Base-by-base conservation (phyloP, 768 basidiomycete genomes). In the Pleurotus tuber-regium region DNA sequence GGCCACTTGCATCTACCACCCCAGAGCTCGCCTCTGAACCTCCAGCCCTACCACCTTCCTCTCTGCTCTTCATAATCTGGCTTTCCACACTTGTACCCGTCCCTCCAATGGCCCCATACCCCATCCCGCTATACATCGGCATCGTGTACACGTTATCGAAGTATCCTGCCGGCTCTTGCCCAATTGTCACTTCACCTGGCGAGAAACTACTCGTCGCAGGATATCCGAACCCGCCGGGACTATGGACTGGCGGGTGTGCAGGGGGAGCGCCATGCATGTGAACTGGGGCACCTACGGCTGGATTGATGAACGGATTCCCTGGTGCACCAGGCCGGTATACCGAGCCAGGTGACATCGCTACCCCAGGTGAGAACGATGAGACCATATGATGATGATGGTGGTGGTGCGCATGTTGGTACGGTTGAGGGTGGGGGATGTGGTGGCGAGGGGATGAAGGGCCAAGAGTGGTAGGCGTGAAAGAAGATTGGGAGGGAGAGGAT, bases 291-390 rank as follows among this genome's bases (percentile, higher is more conserved):
- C 77, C 77, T 1, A 76, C 75, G 28, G 77, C 72, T 3, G 74
- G 68, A 43, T 77, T 76, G 39, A 75, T 75, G 47, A 66, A 67
- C 25, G 74, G 71, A 50, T 76, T 74, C 40, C 66, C 59, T 16
- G 61, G 66, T 5, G 58, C 62, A 9, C 74, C 79, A 28, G 77
- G 82, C 57, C 69, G 80, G 43, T 83, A 92, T 66, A 86, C 87
- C 31, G 82, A 80, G 11, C 84, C 87, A 24, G 89, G 87, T 12
- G 80, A 83, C 79, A 90, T 86, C 12, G 83, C 74, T 10, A 81
- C 73, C 21, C 82, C 84, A 1, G 91, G 89, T 0, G 89, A 86
- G 72, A 89, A 85, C 23, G 79, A 69, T 25, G 29, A 58, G 24
- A 41, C 35, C 25, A 52, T 28, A 49, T 54, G 58, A 10, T 35